Percentiles rank a stretch among this genome's conserved stretches.
phyloP scores from a whole-genome alignment of 1,139 yeast genomes.

The Barnettozyma hawaiiensis region DNA sequence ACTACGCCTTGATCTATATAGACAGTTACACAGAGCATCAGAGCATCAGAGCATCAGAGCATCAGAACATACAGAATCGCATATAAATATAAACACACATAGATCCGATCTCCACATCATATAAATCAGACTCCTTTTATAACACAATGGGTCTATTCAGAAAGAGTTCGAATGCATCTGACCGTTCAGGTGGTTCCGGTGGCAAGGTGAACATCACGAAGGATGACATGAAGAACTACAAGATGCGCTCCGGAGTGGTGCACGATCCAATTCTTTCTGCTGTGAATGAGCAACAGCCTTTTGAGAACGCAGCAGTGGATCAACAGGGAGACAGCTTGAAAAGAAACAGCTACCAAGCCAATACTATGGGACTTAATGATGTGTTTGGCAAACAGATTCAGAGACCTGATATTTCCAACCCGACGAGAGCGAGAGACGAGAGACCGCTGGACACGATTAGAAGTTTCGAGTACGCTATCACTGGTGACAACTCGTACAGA shows the following conservation, averaged over 20 bases:
- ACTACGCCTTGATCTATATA: no score
- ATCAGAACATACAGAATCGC: no score
- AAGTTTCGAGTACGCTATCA: conserved; percentile 85
- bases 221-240: conserved; percentile 45
- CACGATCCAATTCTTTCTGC: conserved; percentile 90
- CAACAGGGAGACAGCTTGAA: conserved; percentile 32
- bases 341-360: conserved; percentile 7
- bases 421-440: conserved; percentile 87
- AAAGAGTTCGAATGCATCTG: conserved; percentile 20
- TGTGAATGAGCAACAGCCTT: conserved; percentile 93
- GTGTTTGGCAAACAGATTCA: conserved; percentile 75
- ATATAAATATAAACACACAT: no score
- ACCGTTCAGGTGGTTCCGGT: conserved; percentile 21
- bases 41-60: no score
- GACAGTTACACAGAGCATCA: no score
- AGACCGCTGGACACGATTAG: conserved; percentile 94
- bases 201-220: conserved; percentile 35
- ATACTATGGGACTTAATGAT: conserved; percentile 47
- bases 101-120: no score
- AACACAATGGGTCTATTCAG: conserved; percentile 24
- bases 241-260: conserved; percentile 56
- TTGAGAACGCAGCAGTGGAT: conserved; percentile 58
- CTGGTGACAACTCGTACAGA: conserved; percentile 73
- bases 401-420: conserved; percentile 82
- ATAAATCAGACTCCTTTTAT: neutral